Percentiles rank a stretch among this genome's conserved stretches.
Conservation (phyloP, 352 stramenopile species). For the Pythium brassicae region DNA sequence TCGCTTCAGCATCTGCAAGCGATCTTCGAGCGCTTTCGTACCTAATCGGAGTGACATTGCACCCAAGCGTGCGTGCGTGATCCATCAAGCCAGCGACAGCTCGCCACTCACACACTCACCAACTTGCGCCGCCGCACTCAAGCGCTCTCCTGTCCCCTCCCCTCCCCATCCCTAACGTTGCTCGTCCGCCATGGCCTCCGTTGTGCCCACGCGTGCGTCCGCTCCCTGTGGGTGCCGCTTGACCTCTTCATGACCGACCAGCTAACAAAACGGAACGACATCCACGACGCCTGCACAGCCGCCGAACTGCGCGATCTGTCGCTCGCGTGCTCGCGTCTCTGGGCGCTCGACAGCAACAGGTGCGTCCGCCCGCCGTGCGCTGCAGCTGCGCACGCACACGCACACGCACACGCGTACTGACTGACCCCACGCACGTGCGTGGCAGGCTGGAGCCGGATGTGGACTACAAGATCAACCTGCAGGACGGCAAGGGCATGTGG, state of each 20-base stretch:
- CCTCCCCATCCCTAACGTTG: no score
- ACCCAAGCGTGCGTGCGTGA: no score
- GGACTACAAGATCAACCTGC: slow-evolving; percentile 93
- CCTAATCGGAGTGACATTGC: no score
- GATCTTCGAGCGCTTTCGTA: no score
- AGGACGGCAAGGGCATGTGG: slow-evolving; percentile 89
- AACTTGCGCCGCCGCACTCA: no score
- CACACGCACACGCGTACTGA: background rate
- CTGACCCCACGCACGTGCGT: no score
- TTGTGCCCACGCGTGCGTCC: background rate
- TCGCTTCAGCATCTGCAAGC: no score
- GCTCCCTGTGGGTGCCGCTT: background rate
- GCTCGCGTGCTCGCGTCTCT: slow-evolving; percentile 85
- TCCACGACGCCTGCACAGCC: slow-evolving; percentile 10
- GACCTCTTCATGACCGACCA: background rate
- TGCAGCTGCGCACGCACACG: background rate
- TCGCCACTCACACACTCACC: no score
- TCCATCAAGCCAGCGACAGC: no score
- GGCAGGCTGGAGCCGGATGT: slow-evolving; percentile 73
- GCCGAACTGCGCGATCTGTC: slow-evolving; percentile 60
- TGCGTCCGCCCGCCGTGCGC: slow-evolving; percentile 1
- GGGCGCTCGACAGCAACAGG: slow-evolving; percentile 91
- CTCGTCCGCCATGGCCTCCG: no score
- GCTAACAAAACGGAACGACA: no score
- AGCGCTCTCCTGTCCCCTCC: no score